These are phyloP conservation scores for Mycena alexandri DNA, from an alignment of 768 basidiomycete species.

Conservation along the genomic window DNA sequence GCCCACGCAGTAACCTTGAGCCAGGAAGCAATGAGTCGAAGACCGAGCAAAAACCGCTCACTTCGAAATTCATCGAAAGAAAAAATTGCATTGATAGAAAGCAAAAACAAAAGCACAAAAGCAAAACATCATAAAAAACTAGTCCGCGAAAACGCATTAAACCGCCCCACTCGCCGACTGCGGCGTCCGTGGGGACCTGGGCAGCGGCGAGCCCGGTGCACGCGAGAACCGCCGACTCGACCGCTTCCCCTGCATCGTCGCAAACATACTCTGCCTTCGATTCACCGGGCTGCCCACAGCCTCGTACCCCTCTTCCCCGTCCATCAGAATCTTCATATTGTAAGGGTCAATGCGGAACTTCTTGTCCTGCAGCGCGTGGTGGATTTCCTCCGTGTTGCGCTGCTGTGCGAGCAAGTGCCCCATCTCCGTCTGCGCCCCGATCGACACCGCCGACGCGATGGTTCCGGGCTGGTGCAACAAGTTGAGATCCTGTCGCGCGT, in stretches of 20 bases:
- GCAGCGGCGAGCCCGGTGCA: conserved; percentile 28
- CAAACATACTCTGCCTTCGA: conserved; percentile 51
- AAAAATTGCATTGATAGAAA: neutral
- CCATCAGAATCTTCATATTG: conserved; percentile 67
- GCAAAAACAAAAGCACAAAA: conserved; percentile 1
- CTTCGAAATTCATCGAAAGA: neutral
- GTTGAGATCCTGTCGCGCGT: conserved; percentile 57
- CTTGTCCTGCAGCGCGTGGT: conserved; percentile 55
- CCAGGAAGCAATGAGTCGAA: too few relatives aligned
- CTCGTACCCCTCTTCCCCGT: conserved; percentile 64
- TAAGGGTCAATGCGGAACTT: conserved; percentile 64
- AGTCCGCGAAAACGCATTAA: neutral
- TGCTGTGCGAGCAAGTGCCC: conserved; percentile 58
- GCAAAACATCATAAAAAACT: neutral
- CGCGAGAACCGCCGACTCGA: conserved; percentile 32
- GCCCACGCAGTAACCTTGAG: too few relatives aligned
- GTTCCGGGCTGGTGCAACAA: conserved; percentile 66
- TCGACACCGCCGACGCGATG: conserved; percentile 67
- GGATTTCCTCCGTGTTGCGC: conserved; percentile 56
- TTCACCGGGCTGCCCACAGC: conserved; percentile 51
- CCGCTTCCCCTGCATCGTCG: conserved; percentile 44
- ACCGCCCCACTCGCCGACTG: conserved; percentile 22
- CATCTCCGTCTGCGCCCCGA: conserved; percentile 65
- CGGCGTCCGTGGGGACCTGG: conserved; percentile 33
- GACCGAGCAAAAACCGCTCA: too few relatives aligned